These are phyloP conservation scores for Fomitopsis palustris DNA, from an alignment of 1,284 basidiomycete genomes.

Conservation along the genomic window DNA sequence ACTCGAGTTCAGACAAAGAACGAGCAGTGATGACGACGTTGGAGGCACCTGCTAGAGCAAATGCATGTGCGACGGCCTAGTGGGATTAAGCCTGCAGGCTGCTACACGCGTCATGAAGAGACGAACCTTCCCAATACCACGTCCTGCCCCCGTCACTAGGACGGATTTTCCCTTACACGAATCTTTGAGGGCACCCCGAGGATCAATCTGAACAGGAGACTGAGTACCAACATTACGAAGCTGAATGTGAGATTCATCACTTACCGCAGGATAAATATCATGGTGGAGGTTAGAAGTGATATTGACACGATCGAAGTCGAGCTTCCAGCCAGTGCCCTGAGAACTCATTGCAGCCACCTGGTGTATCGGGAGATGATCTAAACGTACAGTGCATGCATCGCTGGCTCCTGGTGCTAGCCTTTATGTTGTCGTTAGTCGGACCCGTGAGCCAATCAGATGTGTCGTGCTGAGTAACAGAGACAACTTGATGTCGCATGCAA, in stretches of 20 bases:
- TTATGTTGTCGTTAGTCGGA: too few relatives aligned
- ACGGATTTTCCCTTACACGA: not conserved
- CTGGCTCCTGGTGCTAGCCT: too few relatives aligned
- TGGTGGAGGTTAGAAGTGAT: not conserved
- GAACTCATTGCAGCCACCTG: too few relatives aligned
- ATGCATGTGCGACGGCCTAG: not conserved
- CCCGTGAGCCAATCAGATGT: too few relatives aligned
- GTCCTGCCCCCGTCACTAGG: not conserved
- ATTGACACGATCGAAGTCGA: too few relatives aligned
- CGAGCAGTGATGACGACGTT: not conserved
- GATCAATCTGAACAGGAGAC: not conserved
- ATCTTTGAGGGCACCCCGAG: not conserved
- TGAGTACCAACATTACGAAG: too few relatives aligned
- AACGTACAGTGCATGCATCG: too few relatives aligned
- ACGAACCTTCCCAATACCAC: not conserved
- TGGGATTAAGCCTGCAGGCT: not conserved
- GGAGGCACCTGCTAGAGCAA: not conserved
- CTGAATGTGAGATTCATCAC: too few relatives aligned
- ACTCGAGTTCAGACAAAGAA: not conserved
- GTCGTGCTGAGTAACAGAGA: too few relatives aligned
- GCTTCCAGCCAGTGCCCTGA: too few relatives aligned
- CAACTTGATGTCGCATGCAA: too few relatives aligned
- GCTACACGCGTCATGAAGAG: not conserved
- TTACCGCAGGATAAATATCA: not conserved
- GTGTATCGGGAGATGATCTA: too few relatives aligned